Base-by-base conservation (phyloP, 2,329 filamentous ascomycete genomes). In the Ploettnerulaceae sp. region DNA sequence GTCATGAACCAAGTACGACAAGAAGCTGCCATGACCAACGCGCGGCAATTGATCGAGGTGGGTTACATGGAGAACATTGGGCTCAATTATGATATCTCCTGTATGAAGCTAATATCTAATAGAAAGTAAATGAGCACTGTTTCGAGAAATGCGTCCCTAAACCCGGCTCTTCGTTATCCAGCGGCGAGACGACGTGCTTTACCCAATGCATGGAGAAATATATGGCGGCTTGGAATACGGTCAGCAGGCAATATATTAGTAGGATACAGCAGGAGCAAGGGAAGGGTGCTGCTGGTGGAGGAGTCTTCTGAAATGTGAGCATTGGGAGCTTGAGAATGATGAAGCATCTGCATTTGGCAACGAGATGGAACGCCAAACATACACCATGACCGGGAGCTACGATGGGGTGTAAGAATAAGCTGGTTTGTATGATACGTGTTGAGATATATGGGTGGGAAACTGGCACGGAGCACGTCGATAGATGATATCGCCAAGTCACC, bases 161-260 rank as follows among this genome's bases (percentile, higher is more conserved):
- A 61, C 83, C 86, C 44, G 82, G 84, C 48, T 66, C 73, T 39
- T 80, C 78, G 44, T 69, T 90, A 46, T 61, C 57, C 39, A 77
- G 74, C 67, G 68, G 75, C 67, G 86, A 91, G 66, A 73, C 80
- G 62, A 73, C 76, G 17, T 91, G 86, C 71, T 75, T 86, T 62
- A 86, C 77, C 15, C 73, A 76, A 51, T 91, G 86, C 72, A 86
- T 89, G 79, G 85, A 90, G 61, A 90, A 90, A 68, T 91, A 90
- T 73, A 87, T 90, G 74, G 70, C 75, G 24, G 77, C 84, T 8
- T 91, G 86, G 86, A 89, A 89, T 69, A 71, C 76, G 53, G 81
- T 87, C 61, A 85, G 82, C 70, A 67, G 73, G 37, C 74, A 81
- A 31, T 89, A 88, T 65, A 77, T 88, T 61, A 67, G 45, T 15